Conservation (phyloP, 805 yeast genomes). For the Saitoella complicata region DNA sequence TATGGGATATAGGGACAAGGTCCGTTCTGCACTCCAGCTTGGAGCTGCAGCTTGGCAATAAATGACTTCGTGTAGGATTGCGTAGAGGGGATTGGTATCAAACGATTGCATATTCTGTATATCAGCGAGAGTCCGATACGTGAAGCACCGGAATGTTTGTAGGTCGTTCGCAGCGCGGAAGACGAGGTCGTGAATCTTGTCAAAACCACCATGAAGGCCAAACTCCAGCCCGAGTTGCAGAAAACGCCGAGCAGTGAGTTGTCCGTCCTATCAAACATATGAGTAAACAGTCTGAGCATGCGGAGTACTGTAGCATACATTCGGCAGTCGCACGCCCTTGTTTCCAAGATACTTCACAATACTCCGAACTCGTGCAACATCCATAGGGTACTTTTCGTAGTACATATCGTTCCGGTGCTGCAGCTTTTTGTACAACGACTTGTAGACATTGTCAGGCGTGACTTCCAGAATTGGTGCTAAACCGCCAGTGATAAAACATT, state of each 20-base stretch:
- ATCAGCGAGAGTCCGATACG: conserved; percentile 23
- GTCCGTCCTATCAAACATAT: conserved; percentile 24
- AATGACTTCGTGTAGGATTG: conserved; percentile 43
- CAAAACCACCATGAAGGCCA: conserved; percentile 38
- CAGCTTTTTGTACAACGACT: not conserved
- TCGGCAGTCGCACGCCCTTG: conserved; percentile 28
- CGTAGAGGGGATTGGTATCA: conserved; percentile 40
- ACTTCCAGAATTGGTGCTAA: conserved; percentile 40
- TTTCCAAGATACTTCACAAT: conserved; percentile 9
- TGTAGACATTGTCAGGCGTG: not conserved
- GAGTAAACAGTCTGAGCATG: too few relatives aligned
- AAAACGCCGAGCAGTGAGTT: conserved; percentile 33
- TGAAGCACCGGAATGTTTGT: conserved; percentile 21
- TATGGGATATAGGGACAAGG: conserved; percentile 18
- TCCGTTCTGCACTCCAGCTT: conserved; percentile 34
- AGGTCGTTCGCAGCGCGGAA: conserved; percentile 28
- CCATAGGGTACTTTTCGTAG: conserved; percentile 35
- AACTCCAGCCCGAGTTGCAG: conserved; percentile 36
- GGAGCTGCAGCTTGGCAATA: conserved; percentile 29
- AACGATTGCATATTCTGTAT: conserved; percentile 27
- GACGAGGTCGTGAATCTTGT: conserved; percentile 30
- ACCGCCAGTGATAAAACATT: conserved; percentile 39
- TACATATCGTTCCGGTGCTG: conserved; percentile 30
- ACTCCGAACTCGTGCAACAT: conserved; percentile 22
- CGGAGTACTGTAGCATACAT: conserved; percentile 5